Evolutionary conservation across 1,284 basidiomycete genomes (phyloP).

Genomic region (Sanghuangporus weigelae): DNA sequence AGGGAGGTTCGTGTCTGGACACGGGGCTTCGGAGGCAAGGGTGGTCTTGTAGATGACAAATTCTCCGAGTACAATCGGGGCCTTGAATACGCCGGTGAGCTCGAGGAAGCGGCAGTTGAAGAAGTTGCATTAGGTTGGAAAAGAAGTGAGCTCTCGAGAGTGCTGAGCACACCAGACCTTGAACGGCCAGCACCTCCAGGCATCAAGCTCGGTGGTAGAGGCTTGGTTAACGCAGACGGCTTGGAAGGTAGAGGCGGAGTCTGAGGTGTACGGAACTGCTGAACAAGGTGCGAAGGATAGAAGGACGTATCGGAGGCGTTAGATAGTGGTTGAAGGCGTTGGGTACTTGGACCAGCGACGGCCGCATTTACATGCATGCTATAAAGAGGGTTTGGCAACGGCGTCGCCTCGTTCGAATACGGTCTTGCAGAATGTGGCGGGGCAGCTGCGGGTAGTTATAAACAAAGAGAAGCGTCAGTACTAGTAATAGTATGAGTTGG

Average conservation of each 20-base stretch:
- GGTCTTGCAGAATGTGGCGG: neutral
- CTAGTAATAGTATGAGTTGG: too few relatives aligned
- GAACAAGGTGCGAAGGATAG: slow-evolving; percentile 4
- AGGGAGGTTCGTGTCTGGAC: neutral
- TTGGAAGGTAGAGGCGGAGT: slow-evolving; percentile 3
- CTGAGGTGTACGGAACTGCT: neutral
- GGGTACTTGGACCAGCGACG: neutral
- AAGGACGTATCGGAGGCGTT: slow-evolving; percentile 3
- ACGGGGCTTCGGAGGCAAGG: slow-evolving; percentile 12
- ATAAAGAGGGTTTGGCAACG: slow-evolving; percentile 3
- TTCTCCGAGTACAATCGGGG: slow-evolving; percentile 1
- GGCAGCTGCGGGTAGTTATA: neutral
- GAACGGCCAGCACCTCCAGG: slow-evolving; percentile 11
- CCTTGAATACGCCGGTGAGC: neutral
- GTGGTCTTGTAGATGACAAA: slow-evolving; percentile 6
- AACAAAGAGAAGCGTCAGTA: neutral
- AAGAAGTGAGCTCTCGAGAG: slow-evolving; percentile 12
- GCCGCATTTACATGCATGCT: slow-evolving; percentile 11
- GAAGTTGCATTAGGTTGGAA: slow-evolving; percentile 12
- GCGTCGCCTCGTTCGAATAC: neutral
- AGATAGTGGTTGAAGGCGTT: neutral
- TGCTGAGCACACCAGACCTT: neutral
- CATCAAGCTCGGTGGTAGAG: slow-evolving; percentile 15
- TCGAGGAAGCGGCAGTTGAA: slow-evolving; percentile 1
- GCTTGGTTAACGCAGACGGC: neutral